A percentile compares a stretch with the other conserved stretches of the same genome.
phyloP scores from a whole-genome alignment of 2,329 filamentous ascomycete species.

The Talaromyces sp. region DNA sequence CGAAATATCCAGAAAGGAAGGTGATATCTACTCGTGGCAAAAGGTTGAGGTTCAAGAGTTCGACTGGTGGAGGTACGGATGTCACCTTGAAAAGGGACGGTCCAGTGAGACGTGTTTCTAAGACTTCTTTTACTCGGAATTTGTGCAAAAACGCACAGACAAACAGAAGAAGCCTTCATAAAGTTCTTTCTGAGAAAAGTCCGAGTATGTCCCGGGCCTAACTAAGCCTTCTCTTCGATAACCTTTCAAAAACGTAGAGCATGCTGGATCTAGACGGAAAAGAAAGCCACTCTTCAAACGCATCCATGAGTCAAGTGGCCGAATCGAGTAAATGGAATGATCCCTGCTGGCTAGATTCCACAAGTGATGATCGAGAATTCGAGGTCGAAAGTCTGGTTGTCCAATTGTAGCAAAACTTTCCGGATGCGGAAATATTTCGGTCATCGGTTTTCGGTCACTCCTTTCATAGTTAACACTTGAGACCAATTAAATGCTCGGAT shows the following conservation, averaged over 20 bases:
- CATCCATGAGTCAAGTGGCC: neutral
- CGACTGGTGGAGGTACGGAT: neutral
- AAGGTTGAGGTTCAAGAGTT: neutral
- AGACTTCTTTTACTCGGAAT: neutral
- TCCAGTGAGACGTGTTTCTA: neutral
- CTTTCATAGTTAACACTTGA: neutral
- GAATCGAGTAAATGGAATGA: neutral
- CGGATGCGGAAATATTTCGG: constrained; percentile 2
- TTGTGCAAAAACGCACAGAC: neutral
- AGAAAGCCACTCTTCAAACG: neutral
- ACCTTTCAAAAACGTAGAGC: neutral
- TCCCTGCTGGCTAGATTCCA: too few relatives aligned
- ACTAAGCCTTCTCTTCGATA: neutral
- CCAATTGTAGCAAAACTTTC: constrained; percentile 1
- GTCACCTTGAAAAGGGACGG: neutral
- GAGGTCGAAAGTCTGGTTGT: neutral
- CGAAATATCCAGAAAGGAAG: neutral
- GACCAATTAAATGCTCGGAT: neutral
- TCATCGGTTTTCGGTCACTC: neutral
- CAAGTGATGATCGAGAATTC: neutral
- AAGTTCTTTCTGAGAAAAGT: neutral
- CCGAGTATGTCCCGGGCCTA: neutral
- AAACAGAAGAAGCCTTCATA: too few relatives aligned
- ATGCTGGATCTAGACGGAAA: neutral
- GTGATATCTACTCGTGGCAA: neutral